Conservation (phyloP, 805 yeast species). For the Ogataea siamensis region DNA sequence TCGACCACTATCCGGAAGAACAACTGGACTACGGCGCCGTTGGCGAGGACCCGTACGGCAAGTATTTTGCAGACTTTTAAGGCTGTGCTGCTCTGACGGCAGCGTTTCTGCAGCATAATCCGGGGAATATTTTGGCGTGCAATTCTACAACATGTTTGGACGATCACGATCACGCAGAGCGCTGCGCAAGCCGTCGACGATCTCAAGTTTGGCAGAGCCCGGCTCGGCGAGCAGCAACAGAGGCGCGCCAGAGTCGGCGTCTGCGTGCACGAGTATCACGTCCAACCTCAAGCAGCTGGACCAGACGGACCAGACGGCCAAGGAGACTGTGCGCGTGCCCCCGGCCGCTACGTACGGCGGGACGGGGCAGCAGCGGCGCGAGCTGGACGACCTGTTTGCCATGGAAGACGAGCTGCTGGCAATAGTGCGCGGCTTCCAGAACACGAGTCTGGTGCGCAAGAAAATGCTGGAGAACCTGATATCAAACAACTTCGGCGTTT, state of each 20-base stretch:
- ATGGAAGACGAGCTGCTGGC: constrained; percentile 16
- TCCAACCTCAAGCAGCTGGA: constrained; percentile 20
- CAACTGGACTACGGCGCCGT: constrained; percentile 76
- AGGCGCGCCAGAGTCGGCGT: constrained; percentile 13
- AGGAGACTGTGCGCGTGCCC: constrained; percentile 11
- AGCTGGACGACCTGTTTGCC: constrained; percentile 14
- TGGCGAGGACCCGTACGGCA: constrained; percentile 43
- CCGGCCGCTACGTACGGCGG: constrained; percentile 1
- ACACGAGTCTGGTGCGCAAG: constrained; percentile 13
- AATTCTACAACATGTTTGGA: constrained; percentile 10
- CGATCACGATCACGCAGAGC: constrained; percentile 11
- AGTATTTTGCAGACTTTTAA: constrained; percentile 33
- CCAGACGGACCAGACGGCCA: constrained; percentile 12
- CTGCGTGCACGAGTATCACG: constrained; percentile 16
- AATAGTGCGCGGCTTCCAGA: constrained; percentile 9
- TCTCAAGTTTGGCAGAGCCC: constrained; percentile 4
- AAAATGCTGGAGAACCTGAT: constrained; percentile 16
- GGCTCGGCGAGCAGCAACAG: constrained; percentile 8
- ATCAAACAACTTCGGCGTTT: constrained; percentile 16
- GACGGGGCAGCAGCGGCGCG: constrained; percentile 1
- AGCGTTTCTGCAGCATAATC: constrained; percentile 1
- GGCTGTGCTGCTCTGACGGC: constrained; percentile 7
- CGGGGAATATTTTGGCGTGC: background rate
- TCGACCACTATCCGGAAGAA: constrained; percentile 77
- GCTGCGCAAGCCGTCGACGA: constrained; percentile 2